Conservation (phyloP, 1,284 basidiomycete genomes). For the Puccinia horiana region DNA sequence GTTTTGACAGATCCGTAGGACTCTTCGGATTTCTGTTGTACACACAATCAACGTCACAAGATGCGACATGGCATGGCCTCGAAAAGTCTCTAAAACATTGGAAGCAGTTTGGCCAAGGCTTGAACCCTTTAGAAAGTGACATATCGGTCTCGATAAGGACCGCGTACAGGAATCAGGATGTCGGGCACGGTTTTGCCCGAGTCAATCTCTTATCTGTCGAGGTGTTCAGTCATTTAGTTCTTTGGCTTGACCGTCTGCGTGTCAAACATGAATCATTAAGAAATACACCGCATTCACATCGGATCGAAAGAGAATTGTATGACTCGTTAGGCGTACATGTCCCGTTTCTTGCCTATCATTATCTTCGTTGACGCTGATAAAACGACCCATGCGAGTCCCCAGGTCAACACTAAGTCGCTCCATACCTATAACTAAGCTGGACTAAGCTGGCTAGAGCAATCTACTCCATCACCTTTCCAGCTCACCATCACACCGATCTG, state of each 20-base stretch:
- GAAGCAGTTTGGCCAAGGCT: background rate
- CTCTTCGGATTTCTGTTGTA: background rate
- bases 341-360: slow-evolving; percentile 28
- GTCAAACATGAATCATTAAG: slow-evolving; percentile 24
- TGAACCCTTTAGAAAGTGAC: background rate
- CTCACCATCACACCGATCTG: background rate
- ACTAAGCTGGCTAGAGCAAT: background rate
- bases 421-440: background rate
- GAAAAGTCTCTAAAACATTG: background rate
- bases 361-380: background rate
- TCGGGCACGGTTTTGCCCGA: background rate
- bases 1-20: no score
- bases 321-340: background rate
- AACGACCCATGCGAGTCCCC: background rate
- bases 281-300: slow-evolving; percentile 11
- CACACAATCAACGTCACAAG: background rate
- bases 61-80: background rate
- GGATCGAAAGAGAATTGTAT: slow-evolving; percentile 4
- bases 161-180: background rate
- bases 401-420: background rate
- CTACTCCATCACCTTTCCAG: background rate
- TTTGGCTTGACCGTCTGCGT: background rate
- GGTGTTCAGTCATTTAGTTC: background rate
- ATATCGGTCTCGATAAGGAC: slow-evolving; percentile 28
- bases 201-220: slow-evolving; percentile 20